phyloP scores from a whole-genome alignment of 2,329 filamentous ascomycete genomes.

The Teratosphaeria nubilosa region DNA sequence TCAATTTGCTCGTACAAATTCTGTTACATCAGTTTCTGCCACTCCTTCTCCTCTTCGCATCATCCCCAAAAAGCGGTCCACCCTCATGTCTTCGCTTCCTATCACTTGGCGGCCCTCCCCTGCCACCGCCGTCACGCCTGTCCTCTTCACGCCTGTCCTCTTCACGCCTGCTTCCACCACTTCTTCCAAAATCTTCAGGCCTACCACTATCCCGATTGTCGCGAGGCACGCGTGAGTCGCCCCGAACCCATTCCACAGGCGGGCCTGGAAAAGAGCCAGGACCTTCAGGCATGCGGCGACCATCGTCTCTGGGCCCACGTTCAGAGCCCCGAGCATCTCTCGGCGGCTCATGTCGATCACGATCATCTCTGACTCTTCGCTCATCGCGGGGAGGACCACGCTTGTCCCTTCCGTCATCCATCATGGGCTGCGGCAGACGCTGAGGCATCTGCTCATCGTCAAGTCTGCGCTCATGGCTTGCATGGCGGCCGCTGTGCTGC shows the following conservation, averaged over 20 bases:
- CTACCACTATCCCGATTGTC: slow-evolving; percentile 7
- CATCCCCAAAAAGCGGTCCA: background rate
- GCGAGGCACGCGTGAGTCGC: background rate
- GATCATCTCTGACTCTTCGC: slow-evolving; percentile 14
- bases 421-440: slow-evolving; percentile 8
- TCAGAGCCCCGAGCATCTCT: slow-evolving; percentile 6
- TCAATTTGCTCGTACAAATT: background rate
- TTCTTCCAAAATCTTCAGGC: slow-evolving; percentile 15
- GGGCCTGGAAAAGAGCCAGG: background rate
- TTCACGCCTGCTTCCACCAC: slow-evolving; percentile 10
- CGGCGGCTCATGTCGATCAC: slow-evolving; percentile 8
- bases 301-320: slow-evolving; percentile 5
- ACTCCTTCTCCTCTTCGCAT: background rate
- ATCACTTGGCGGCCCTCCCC: slow-evolving; percentile 8
- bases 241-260: background rate
- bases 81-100: slow-evolving; percentile 22
- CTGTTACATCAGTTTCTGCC: background rate
- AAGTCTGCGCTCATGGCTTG: slow-evolving; percentile 17
- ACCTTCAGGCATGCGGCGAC: slow-evolving; percentile 2
- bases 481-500: slow-evolving; percentile 16
- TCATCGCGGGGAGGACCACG: slow-evolving; percentile 15
- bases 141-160: slow-evolving; percentile 17
- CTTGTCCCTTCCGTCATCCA: slow-evolving; percentile 15
- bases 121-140: slow-evolving; percentile 7
- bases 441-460: slow-evolving; percentile 13